Evolutionary conservation across 2,329 filamentous ascomycete genomes (phyloP).

Genomic region (Hyphodiscus sp.): DNA sequence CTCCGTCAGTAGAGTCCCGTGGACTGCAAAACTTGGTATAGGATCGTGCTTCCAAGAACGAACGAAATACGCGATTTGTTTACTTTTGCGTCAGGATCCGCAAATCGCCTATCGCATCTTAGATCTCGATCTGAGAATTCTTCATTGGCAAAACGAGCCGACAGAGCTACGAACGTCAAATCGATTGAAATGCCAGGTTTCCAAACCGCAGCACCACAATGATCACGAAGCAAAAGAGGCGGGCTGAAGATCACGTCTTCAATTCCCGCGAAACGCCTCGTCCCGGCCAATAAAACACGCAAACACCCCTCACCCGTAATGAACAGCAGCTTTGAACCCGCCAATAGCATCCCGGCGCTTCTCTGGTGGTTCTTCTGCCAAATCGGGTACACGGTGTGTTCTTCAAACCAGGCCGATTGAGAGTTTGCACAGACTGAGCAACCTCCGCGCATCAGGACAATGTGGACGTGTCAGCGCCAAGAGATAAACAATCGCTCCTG

Average conservation of each 20-base stretch:
- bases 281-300: not conserved
- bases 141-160: not conserved
- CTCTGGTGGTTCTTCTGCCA: not conserved
- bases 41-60: not conserved
- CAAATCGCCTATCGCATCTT: not conserved
- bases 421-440: not conserved
- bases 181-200: not conserved
- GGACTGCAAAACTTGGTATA: not conserved
- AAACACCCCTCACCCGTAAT: not conserved
- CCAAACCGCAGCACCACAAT: not conserved
- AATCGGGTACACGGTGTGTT: not conserved
- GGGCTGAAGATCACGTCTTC: not conserved
- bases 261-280: not conserved
- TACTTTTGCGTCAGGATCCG: not conserved
- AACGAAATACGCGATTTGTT: not conserved
- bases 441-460: not conserved
- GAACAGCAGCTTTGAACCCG: not conserved
- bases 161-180: not conserved
- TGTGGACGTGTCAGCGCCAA: not conserved
- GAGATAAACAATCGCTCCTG: not conserved
- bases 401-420: not conserved
- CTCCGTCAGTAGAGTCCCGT: not conserved
- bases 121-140: not conserved
- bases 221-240: too few relatives aligned
- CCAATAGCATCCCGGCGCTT: too few relatives aligned